Conservation (phyloP, 1,139 yeast species). For the Suhomyces bribrorum region DNA sequence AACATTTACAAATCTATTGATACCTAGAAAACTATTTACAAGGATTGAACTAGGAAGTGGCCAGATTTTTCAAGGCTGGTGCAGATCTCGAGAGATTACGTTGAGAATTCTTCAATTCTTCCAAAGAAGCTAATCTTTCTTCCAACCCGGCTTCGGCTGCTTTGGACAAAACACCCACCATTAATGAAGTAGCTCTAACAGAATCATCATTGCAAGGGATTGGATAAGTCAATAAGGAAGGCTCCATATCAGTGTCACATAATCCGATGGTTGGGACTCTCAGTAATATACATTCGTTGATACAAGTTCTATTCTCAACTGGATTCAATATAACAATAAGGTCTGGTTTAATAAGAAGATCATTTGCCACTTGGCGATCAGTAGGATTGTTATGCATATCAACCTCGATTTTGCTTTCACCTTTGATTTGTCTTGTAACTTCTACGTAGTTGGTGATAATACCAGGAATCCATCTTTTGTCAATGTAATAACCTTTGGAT, state of each 20-base stretch:
- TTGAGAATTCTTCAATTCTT: slow-evolving; percentile 25
- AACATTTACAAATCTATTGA: not conserved
- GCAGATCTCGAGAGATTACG: slow-evolving; percentile 5
- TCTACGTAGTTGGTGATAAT: slow-evolving; percentile 83
- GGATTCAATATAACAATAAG: slow-evolving; percentile 86
- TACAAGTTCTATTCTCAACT: slow-evolving; percentile 77
- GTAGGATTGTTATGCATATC: slow-evolving; percentile 51
- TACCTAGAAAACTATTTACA: slow-evolving; percentile 2
- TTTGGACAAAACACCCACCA: slow-evolving; percentile 78
- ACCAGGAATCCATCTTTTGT: slow-evolving; percentile 93
- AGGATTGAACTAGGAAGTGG: not conserved
- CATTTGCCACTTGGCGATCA: slow-evolving; percentile 52
- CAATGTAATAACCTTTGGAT: slow-evolving; percentile 76
- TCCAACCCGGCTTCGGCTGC: slow-evolving; percentile 81
- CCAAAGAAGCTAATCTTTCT: slow-evolving; percentile 50
- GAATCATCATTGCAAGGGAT: slow-evolving; percentile 97
- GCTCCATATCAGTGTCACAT: slow-evolving; percentile 92
- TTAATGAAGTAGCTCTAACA: slow-evolving; percentile 73
- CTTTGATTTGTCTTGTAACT: slow-evolving; percentile 72
- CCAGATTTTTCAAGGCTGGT: not conserved
- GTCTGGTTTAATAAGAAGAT: slow-evolving; percentile 75
- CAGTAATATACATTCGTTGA: slow-evolving; percentile 77
- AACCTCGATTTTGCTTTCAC: slow-evolving; percentile 52
- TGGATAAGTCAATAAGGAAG: slow-evolving; percentile 85
- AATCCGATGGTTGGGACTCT: slow-evolving; percentile 93